phyloP scores from a whole-genome alignment of 2,329 filamentous ascomycete genomes.

The Penicillium sp. region DNA sequence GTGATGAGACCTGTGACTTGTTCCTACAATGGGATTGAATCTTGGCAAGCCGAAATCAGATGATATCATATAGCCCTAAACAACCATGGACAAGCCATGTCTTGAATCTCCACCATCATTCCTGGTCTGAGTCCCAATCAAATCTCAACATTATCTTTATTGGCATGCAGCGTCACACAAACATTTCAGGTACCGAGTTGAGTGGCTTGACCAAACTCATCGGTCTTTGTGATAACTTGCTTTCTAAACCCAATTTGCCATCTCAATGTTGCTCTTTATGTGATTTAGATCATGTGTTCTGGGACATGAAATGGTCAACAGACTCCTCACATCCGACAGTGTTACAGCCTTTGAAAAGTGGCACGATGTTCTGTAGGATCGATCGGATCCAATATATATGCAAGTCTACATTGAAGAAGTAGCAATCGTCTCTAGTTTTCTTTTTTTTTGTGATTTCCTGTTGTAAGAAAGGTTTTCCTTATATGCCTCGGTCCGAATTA shows the following conservation, averaged over 20 bases:
- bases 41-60: constrained; percentile 4
- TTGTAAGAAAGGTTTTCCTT: not conserved
- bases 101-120: constrained; percentile 11
- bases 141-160: constrained; percentile 4
- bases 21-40: not conserved
- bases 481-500: not conserved
- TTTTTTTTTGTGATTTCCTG: not conserved
- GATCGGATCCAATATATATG: not conserved
- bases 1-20: not conserved
- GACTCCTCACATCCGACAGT: constrained; percentile 8
- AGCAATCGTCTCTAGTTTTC: not conserved
- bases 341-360: constrained; percentile 3
- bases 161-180: constrained; percentile 16
- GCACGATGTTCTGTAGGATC: constrained; percentile 7
- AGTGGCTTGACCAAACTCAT: not conserved
- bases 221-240: not conserved
- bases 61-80: constrained; percentile 9
- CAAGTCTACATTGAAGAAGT: not conserved
- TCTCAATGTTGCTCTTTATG: not conserved
- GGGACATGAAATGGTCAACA: constrained; percentile 5
- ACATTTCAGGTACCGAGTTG: constrained; percentile 23
- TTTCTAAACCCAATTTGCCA: not conserved
- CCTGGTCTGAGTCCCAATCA: constrained; percentile 15
- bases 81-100: not conserved
- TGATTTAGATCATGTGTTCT: constrained; percentile 6